Evolutionary conservation across 768 basidiomycete species (phyloP).

Genomic region (Pleurotus tuber-regium): DNA sequence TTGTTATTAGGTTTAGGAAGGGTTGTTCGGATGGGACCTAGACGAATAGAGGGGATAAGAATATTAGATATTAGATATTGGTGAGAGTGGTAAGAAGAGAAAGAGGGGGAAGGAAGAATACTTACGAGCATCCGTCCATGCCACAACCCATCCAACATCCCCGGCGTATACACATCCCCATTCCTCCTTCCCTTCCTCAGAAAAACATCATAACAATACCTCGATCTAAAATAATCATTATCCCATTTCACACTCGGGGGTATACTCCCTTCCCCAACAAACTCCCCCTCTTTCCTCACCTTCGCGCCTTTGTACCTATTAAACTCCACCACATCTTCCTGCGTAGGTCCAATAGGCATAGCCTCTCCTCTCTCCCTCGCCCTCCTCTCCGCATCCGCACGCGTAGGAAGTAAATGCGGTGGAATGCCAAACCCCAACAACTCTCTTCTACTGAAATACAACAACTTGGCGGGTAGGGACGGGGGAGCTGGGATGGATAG

Average conservation of each 20-base stretch:
- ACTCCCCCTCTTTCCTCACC: conserved; percentile 22
- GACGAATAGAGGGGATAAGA: not conserved
- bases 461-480: conserved; percentile 55
- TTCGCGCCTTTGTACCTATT: conserved; percentile 38
- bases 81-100: not conserved
- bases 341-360: conserved; percentile 39
- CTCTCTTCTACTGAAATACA: conserved; percentile 62
- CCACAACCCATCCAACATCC: conserved; percentile 56
- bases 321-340: conserved; percentile 59
- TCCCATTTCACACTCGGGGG: conserved; percentile 42
- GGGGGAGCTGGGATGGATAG: conserved; percentile 39
- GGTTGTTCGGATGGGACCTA: conserved; percentile 31
- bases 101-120: conserved; percentile 11
- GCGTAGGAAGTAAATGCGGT: conserved; percentile 29
- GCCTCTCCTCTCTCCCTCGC: conserved; percentile 5
- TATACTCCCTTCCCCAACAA: conserved; percentile 11
- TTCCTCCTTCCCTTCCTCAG: conserved; percentile 25
- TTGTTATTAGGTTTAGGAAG: conserved; percentile 26
- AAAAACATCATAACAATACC: conserved; percentile 38
- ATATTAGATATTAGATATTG: not conserved
- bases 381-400: conserved; percentile 22
- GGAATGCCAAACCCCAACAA: conserved; percentile 42
- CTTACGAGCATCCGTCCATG: conserved; percentile 62
- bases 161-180: conserved; percentile 43
- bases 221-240: conserved; percentile 54